Evolutionary conservation across 2,329 filamentous ascomycete species (phyloP).

Genomic region (Fusarium pininemorale): DNA sequence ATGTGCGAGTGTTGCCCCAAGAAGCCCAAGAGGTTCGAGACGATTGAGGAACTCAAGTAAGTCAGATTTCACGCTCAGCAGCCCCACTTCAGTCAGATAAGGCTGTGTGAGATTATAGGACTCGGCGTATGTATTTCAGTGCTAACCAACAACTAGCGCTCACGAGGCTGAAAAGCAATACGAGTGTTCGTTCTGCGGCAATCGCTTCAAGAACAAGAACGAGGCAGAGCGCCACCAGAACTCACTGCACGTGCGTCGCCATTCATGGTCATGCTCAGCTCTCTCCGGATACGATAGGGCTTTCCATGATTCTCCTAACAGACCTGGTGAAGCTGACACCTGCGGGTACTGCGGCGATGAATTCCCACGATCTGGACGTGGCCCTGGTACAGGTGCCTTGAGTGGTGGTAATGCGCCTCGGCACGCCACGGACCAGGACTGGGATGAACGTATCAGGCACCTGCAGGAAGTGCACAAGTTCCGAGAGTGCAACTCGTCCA

Average conservation of each 20-base stretch:
- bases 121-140: not conserved
- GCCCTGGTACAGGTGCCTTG: slow-evolving; percentile 46
- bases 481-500: slow-evolving; percentile 95
- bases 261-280: slow-evolving; percentile 97
- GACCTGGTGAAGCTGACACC: slow-evolving; percentile 75
- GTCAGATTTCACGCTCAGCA: slow-evolving; percentile 41
- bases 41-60: slow-evolving; percentile 69
- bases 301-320: slow-evolving; percentile 81
- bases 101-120: slow-evolving; percentile 4
- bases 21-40: slow-evolving; percentile 36
- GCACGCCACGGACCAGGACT: slow-evolving; percentile 79
- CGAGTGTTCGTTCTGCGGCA: slow-evolving; percentile 89
- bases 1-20: slow-evolving; percentile 38
- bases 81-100: slow-evolving; percentile 5
- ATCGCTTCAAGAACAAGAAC: slow-evolving; percentile 99
- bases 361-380: slow-evolving; percentile 67
- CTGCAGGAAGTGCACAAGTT: slow-evolving; percentile 95
- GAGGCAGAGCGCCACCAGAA: slow-evolving; percentile 97
- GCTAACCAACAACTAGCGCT: slow-evolving; percentile 62
- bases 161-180: slow-evolving; percentile 98
- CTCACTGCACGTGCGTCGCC: slow-evolving; percentile 87
- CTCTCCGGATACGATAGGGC: slow-evolving; percentile 80
- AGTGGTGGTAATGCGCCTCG: slow-evolving; percentile 50
- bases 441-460: slow-evolving; percentile 87
- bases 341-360: slow-evolving; percentile 98